Evolutionary conservation across 257 asterid genomes (phyloP), one percentile per base, ranked within the genome.

Genomic region (Orobanche coerulescens): DNA sequence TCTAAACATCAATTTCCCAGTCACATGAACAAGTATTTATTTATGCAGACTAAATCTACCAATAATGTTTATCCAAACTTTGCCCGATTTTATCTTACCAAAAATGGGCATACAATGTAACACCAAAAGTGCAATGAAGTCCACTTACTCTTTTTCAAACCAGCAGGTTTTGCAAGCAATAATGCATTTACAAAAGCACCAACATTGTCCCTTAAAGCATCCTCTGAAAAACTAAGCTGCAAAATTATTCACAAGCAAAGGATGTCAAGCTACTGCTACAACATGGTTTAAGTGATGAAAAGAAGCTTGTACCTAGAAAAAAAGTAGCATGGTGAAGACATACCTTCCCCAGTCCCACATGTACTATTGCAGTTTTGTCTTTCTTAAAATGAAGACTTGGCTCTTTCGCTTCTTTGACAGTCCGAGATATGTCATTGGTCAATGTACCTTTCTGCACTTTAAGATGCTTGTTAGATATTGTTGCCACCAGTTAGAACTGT

Each of bases 311-410:
- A 5, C 33, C 26, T 57, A 20, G 36, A 49, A 61, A 14, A 7
- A 46, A 46, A 42, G 56, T 28, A 26, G 23, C 68, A 69, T 6
- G 15, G 64, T 18, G 69, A 53, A 53, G 14, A 28, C 23, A 62
- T 70, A 92, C 98, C 98, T 92, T 88, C 72, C 98, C 98, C n/a
- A 92, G 77, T 50, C 95, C 95, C 36, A 81, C 94, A 67, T 92
- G 98, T 71, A 88, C 97, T 59, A 92, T 88, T 71, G 98, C 98
- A 71, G 94, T 84, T 84, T 88, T 92, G 64, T 92, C 98, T 73
- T 92, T 92, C 74, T 84, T 85, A 82, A 88, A 92, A 58, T 74
- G 80, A 67, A 88, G 79, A 46, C 87, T 76, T 61, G 67, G 83
- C 71, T 70, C 87, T 71, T 83, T 86, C 6, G 95, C 86, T 52